These are phyloP conservation scores for Daldinia vernicosa DNA, from an alignment of 495 filamentous ascomycete genomes.

Conservation along the genomic window DNA sequence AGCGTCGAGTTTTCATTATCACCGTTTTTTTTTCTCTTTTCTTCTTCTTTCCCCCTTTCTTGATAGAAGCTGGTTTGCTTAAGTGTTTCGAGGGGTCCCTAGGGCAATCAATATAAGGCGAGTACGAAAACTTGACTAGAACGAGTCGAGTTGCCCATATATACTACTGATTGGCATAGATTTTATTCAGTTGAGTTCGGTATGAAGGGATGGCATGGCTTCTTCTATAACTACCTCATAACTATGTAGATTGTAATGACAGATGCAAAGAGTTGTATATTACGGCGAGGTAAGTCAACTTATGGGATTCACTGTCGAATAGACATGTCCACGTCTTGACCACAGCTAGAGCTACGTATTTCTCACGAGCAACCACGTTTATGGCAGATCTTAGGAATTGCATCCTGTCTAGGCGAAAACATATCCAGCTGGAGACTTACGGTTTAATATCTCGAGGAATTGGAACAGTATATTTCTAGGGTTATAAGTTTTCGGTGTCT, in stretches of 20 bases:
- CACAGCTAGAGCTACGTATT: too few species aligned
- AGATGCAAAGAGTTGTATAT: not conserved
- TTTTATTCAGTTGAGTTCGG: not conserved
- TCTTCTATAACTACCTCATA: not conserved
- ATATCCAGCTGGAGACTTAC: not conserved
- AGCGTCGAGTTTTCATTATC: not conserved
- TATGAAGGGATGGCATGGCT: not conserved
- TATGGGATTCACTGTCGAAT: too few species aligned
- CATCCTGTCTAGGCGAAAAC: not conserved
- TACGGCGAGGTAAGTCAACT: too few species aligned
- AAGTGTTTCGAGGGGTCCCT: not conserved
- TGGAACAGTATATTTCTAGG: not conserved
- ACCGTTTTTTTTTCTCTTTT: not conserved
- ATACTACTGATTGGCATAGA: not conserved
- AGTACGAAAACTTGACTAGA: not conserved
- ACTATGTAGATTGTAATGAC: not conserved
- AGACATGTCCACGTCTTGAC: too few species aligned
- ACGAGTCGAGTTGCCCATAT: not conserved
- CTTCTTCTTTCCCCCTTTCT: too few species aligned
- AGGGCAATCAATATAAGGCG: not conserved
- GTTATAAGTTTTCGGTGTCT: not conserved
- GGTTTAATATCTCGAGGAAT: not conserved
- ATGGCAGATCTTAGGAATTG: too few species aligned
- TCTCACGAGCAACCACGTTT: too few species aligned
- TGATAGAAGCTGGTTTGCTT: not conserved